Evolutionary conservation across 2,329 filamentous ascomycete species (phyloP).

Genomic region (Stemphylium beticola): DNA sequence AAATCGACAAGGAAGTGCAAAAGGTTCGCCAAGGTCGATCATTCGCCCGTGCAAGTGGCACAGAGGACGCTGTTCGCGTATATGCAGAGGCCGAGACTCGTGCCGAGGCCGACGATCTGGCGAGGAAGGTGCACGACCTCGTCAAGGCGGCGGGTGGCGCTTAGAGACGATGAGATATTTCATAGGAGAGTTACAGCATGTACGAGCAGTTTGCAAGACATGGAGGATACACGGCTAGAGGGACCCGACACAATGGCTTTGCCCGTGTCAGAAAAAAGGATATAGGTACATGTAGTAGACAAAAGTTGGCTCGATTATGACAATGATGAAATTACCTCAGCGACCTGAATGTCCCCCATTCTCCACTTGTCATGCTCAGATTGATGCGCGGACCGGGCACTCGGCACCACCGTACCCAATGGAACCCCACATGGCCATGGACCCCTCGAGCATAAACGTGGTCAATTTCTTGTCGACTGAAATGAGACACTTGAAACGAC

Average conservation of each 20-base stretch:
- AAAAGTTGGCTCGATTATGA: neutral
- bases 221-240: neutral
- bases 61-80: slow-evolving; percentile 93
- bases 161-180: slow-evolving; percentile 12
- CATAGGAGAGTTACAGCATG: no score
- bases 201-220: neutral
- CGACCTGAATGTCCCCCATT: neutral
- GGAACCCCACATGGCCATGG: neutral
- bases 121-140: slow-evolving; percentile 78
- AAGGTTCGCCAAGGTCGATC: slow-evolving; percentile 90
- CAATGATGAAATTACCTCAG: neutral
- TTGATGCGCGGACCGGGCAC: neutral
- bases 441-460: slow-evolving; percentile 9
- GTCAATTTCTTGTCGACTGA: slow-evolving; percentile 6
- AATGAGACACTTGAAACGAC: slow-evolving; percentile 8
- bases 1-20: slow-evolving; percentile 85
- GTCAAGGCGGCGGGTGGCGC: slow-evolving; percentile 59
- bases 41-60: slow-evolving; percentile 92
- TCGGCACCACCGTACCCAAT: slow-evolving; percentile 5
- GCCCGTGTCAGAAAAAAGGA: no score
- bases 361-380: neutral
- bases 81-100: slow-evolving; percentile 93
- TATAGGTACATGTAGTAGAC: no score
- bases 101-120: slow-evolving; percentile 88
- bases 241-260: no score